Conservation (phyloP, 2,329 filamentous ascomycete species). For the Pestalotiopsis sp. region DNA sequence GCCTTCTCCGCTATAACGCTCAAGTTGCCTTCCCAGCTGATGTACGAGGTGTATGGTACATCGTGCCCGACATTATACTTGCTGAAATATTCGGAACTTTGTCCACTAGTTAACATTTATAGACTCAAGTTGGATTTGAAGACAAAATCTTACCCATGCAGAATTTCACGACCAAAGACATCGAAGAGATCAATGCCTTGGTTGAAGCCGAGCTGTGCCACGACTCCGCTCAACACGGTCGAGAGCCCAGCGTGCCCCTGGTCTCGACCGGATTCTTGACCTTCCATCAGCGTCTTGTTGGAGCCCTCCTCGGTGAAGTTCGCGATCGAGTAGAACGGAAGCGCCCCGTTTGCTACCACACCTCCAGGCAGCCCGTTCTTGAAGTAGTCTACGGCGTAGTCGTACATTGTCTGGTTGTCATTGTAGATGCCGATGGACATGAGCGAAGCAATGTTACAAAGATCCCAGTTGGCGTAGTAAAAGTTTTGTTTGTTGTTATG, state of each 20-base stretch:
- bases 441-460: conserved; percentile 41
- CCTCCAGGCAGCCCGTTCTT: conserved; percentile 38
- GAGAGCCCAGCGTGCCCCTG: conserved; percentile 44
- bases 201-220: conserved; percentile 42
- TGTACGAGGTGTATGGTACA: conserved; percentile 41
- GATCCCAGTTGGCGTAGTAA: conserved; percentile 46
- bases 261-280: conserved; percentile 43
- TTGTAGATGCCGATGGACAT: conserved; percentile 41
- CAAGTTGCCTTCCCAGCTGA: conserved; percentile 35
- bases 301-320: conserved; percentile 29
- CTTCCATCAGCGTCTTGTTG: conserved; percentile 33
- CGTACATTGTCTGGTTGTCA: conserved; percentile 40
- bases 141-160: conserved; percentile 16
- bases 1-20: conserved; percentile 29
- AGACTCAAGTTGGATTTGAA: no score
- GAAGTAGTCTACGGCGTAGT: conserved; percentile 40
- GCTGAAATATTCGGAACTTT: conserved; percentile 34
- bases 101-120: not conserved
- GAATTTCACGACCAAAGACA: conserved; percentile 31
- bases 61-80: conserved; percentile 43
- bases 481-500: conserved; percentile 34
- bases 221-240: conserved; percentile 37
- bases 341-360: conserved; percentile 26
- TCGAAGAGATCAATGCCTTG: conserved; percentile 41
- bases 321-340: not conserved